Conservation (phyloP, 495 filamentous ascomycete genomes). For the Oidiodendron maius region DNA sequence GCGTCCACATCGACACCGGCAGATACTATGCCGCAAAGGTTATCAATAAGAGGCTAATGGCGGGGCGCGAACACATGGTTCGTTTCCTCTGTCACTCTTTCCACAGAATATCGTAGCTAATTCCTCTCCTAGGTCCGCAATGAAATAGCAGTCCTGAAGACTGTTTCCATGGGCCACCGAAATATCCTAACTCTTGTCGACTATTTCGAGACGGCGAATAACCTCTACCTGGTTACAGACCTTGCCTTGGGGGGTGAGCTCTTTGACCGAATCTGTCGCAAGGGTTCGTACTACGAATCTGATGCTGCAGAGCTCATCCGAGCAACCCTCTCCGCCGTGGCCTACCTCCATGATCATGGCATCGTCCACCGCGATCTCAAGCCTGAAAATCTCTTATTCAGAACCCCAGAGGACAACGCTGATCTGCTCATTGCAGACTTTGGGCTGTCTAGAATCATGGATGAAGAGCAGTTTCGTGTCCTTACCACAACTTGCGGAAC, state of each 20-base stretch:
- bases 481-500: conserved; percentile 96
- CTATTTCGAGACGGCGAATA: conserved; percentile 99
- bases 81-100: conserved; percentile 10
- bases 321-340: conserved; percentile 91
- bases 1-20: conserved; percentile 96
- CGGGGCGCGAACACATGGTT: conserved; percentile 97
- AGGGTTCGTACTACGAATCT: conserved; percentile 96
- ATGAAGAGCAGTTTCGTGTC: conserved; percentile 98
- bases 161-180: conserved; percentile 94
- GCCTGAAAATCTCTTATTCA: conserved; percentile 74
- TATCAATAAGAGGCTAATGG: conserved; percentile 98
- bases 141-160: conserved; percentile 95
- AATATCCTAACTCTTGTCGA: conserved; percentile 97
- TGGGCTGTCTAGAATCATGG: conserved; percentile 91
- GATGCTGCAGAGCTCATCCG: conserved; percentile 94
- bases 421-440: conserved; percentile 97
- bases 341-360: conserved; percentile 96
- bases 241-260: conserved; percentile 94
- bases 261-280: conserved; percentile 96
- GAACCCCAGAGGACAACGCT: conserved; percentile 75
- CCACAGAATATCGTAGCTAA: neutral
- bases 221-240: conserved; percentile 95
- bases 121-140: conserved; percentile 69
- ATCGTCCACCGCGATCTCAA: conserved; percentile 88
- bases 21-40: conserved; percentile 98